A percentile compares a stretch with the other conserved stretches of the same genome.
Evolutionary conservation across 371 early-diverging fungal genomes (phyloP).

Genomic region (Choanephora cucurbitarum): DNA sequence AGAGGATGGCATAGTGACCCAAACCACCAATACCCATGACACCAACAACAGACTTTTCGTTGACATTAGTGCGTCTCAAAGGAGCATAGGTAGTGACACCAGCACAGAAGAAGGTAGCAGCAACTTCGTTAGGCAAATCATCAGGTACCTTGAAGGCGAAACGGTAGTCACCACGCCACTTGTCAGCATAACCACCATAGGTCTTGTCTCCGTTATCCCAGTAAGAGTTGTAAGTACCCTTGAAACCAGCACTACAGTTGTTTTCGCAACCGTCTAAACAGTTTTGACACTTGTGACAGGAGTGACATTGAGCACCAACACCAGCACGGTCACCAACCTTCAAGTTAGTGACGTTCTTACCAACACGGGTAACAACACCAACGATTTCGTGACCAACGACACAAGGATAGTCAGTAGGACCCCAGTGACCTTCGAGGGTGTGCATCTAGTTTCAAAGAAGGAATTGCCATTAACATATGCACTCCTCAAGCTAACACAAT

Average conservation of each 20-base stretch:
- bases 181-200: conserved; percentile 64
- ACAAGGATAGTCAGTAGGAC: conserved; percentile 53
- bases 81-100: conserved; percentile 64
- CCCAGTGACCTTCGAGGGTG: conserved; percentile 62
- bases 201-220: conserved; percentile 55
- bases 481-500: too few species aligned
- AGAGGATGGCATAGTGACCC: conserved; percentile 63
- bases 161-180: conserved; percentile 36
- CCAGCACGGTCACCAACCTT: conserved; percentile 68
- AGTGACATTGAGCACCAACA: conserved; percentile 56
- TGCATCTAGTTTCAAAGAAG: conserved; percentile 30
- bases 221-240: conserved; percentile 53
- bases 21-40: conserved; percentile 73
- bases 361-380: conserved; percentile 52
- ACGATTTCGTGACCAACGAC: conserved; percentile 66
- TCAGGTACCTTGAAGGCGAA: conserved; percentile 67
- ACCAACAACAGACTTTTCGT: conserved; percentile 77
- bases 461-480: too few species aligned
- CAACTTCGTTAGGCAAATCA: conserved; percentile 48
- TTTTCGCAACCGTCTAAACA: conserved; percentile 29
- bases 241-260: conserved; percentile 27
- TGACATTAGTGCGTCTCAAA: conserved; percentile 47
- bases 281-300: conserved; percentile 32
- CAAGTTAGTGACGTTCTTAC: conserved; percentile 41
- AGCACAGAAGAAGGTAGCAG: conserved; percentile 53